These are phyloP conservation scores for Tuber indicum DNA, from an alignment of 495 filamentous ascomycete species.

Conservation along the genomic window DNA sequence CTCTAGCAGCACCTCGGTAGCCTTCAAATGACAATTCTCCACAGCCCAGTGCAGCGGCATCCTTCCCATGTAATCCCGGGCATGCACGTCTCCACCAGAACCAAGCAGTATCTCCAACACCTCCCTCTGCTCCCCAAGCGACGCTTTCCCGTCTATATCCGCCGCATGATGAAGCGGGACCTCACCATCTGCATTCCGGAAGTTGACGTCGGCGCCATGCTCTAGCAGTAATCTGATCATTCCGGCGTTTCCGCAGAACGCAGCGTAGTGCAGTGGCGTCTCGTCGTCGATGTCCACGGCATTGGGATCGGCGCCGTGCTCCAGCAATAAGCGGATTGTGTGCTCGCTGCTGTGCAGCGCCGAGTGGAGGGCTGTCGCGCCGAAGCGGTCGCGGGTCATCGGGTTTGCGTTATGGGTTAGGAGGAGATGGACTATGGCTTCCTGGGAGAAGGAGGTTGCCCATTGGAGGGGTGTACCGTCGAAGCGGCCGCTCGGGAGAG, in stretches of 20 bases:
- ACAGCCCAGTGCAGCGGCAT: slow-evolving; percentile 31
- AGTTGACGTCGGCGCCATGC: neutral
- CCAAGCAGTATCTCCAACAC: neutral
- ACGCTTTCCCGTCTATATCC: neutral
- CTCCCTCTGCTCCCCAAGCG: neutral
- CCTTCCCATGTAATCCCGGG: slow-evolving; percentile 10
- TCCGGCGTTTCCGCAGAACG: slow-evolving; percentile 1
- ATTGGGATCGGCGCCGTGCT: neutral
- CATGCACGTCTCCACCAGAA: slow-evolving; percentile 7
- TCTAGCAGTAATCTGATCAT: slow-evolving; percentile 18
- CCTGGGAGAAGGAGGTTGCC: neutral
- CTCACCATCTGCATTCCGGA: slow-evolving; percentile 7
- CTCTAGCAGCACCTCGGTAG: slow-evolving; percentile 20
- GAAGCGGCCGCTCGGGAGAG: neutral
- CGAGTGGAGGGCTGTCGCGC: neutral
- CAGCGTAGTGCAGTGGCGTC: slow-evolving; percentile 20
- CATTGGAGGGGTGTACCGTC: neutral
- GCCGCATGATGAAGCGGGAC: slow-evolving; percentile 14
- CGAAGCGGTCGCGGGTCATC: neutral
- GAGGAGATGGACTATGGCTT: slow-evolving; percentile 1
- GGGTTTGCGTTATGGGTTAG: neutral
- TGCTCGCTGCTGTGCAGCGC: neutral
- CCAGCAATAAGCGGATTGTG: slow-evolving; percentile 1
- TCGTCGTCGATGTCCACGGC: neutral
- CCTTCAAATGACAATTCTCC: slow-evolving; percentile 14